phyloP scores from a whole-genome alignment of 2,329 filamentous ascomycete genomes.

The Cercospora nicotianae region DNA sequence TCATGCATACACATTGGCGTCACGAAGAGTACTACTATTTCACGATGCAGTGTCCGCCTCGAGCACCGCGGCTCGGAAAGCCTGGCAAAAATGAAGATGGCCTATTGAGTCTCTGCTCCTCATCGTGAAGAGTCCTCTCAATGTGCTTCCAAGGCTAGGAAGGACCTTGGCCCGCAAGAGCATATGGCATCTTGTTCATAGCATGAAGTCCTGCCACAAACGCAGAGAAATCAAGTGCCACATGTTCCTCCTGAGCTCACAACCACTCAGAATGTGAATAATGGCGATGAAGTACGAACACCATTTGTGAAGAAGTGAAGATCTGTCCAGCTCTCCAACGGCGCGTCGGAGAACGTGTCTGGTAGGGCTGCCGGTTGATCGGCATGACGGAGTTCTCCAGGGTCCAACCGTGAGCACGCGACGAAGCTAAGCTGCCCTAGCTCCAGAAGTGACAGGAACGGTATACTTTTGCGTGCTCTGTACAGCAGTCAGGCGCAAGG shows the following conservation, averaged over 20 bases:
- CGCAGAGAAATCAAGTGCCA: neutral
- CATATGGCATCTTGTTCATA: neutral
- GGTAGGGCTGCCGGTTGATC: neutral
- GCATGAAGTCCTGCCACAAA: neutral
- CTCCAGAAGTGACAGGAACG: slow-evolving; percentile 1
- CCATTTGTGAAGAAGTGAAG: neutral
- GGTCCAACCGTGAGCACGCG: neutral
- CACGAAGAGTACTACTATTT: too few relatives aligned
- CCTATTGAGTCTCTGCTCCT: too few relatives aligned
- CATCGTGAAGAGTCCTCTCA: too few relatives aligned
- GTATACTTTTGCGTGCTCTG: slow-evolving; percentile 9
- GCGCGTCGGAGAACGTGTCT: neutral
- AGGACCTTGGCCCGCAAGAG: neutral
- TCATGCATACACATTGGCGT: too few relatives aligned
- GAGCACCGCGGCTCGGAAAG: too few relatives aligned
- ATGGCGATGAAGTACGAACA: neutral
- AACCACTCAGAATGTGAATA: neutral
- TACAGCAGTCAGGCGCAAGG: slow-evolving; percentile 6
- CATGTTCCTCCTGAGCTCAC: neutral
- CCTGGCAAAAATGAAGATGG: too few relatives aligned
- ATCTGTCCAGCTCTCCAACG: neutral
- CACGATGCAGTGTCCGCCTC: too few relatives aligned
- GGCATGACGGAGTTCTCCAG: neutral
- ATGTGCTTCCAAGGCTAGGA: neutral
- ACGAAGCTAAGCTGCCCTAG: neutral